These are phyloP conservation scores for Cyanidioschyzon merolae DNA, from an alignment of 23 red algal species.

Conservation along the genomic window DNA sequence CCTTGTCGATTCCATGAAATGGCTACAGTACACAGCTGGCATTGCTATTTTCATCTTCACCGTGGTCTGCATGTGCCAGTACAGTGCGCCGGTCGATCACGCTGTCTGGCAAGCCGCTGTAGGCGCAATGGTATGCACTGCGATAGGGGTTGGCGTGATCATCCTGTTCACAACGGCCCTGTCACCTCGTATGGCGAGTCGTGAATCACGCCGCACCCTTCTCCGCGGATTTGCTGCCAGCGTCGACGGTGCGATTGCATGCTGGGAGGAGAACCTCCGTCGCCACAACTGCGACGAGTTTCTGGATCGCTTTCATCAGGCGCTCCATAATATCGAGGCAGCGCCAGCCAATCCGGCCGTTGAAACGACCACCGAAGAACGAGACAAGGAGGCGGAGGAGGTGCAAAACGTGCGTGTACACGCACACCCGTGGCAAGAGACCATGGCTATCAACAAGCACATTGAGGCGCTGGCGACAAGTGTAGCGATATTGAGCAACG, in stretches of 20 bases:
- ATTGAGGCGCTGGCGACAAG: not conserved
- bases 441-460: not conserved
- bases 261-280: not conserved
- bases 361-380: too few relatives aligned
- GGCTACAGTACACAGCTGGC: not conserved
- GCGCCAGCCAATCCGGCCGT: too few relatives aligned
- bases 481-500: not conserved
- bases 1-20: not conserved
- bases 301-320: not conserved
- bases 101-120: not conserved
- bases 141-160: not conserved
- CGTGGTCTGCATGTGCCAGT: not conserved
- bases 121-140: not conserved
- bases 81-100: not conserved
- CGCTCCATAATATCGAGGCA: not conserved
- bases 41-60: not conserved
- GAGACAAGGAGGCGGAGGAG: not conserved
- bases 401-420: not conserved
- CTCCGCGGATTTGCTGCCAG: not conserved
- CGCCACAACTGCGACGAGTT: not conserved
- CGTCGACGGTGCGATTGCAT: not conserved
- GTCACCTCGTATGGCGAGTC: not conserved
- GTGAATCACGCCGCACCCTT: not conserved
- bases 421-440: not conserved
- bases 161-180: not conserved